Evolutionary conservation across 2,329 filamentous ascomycete genomes (phyloP).

Genomic region (Neopestalotiopsis rosae): DNA sequence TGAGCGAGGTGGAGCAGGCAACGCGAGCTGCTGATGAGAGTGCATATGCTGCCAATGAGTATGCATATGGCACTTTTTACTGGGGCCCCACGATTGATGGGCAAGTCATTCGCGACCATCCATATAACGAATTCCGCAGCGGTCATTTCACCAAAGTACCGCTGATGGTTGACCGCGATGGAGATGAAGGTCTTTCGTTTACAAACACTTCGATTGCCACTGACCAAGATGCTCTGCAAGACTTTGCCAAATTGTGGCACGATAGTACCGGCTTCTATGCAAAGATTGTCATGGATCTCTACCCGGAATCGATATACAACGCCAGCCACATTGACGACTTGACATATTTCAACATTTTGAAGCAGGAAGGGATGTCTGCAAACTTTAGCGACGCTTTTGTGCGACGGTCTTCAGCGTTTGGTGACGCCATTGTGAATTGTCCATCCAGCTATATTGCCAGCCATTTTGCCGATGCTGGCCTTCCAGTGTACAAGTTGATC

Average conservation of each 20-base stretch:
- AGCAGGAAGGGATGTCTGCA: neutral
- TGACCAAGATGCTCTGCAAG: neutral
- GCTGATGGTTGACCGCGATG: conserved; percentile 42
- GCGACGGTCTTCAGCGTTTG: neutral
- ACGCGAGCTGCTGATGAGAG: neutral
- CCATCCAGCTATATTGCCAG: neutral
- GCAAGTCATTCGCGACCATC: neutral
- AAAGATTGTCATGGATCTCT: neutral
- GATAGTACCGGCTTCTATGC: neutral
- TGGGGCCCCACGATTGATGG: conserved; percentile 10
- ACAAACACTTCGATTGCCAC: conserved; percentile 12
- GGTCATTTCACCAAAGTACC: conserved; percentile 27
- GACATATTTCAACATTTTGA: neutral
- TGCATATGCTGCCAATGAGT: neutral
- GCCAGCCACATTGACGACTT: neutral
- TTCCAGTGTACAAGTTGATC: neutral
- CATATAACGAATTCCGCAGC: neutral
- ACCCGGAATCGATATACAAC: neutral
- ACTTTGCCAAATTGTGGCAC: neutral
- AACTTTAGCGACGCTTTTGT: neutral
- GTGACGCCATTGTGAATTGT: neutral
- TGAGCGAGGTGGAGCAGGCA: neutral
- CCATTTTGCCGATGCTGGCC: neutral
- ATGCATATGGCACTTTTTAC: neutral
- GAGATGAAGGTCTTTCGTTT: conserved; percentile 41